A percentile compares a stretch with the other conserved stretches of the same genome.
These are phyloP conservation scores for Cutaneotrichosporon daszewskae DNA, from an alignment of 1,284 basidiomycete genomes.

Conservation along the genomic window DNA sequence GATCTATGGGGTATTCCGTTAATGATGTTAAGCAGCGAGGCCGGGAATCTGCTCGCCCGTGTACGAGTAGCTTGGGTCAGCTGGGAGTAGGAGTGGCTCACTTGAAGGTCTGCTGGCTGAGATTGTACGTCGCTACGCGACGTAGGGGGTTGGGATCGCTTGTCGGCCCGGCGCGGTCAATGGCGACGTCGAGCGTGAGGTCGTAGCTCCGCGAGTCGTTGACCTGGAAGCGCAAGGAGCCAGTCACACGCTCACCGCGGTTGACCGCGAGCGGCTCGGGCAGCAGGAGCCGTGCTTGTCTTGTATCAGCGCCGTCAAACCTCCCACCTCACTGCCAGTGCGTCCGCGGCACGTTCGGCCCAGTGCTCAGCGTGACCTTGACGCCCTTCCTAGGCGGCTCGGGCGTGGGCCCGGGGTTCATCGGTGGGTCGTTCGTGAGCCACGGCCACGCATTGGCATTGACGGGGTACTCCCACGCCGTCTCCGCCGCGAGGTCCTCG, in stretches of 20 bases:
- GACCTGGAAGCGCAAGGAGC: constrained; percentile 33
- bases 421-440: constrained; percentile 32
- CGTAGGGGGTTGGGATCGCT: constrained; percentile 28
- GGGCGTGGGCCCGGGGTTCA: constrained; percentile 42
- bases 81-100: constrained; percentile 18
- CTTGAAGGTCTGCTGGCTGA: constrained; percentile 47
- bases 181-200: constrained; percentile 34
- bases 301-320: constrained; percentile 8
- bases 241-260: constrained; percentile 38
- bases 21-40: too few species aligned
- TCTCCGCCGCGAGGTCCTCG: constrained; percentile 6
- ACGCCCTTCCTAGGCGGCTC: constrained; percentile 35
- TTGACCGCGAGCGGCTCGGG: constrained; percentile 49
- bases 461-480: constrained; percentile 33
- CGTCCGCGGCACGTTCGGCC: constrained; percentile 39
- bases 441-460: constrained; percentile 31
- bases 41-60: constrained; percentile 19
- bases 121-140: constrained; percentile 34
- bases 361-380: constrained; percentile 41
- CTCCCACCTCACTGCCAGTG: constrained; percentile 42
- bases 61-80: constrained; percentile 21
- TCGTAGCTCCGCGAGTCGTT: constrained; percentile 46
- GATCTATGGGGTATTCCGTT: background rate
- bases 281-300: constrained; percentile 40
- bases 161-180: constrained; percentile 22